Evolutionary conservation across 164 flowering plant species (phyloP), one percentile per base, ranked within the genome.

Genomic region (Chimonanthus praecox): DNA sequence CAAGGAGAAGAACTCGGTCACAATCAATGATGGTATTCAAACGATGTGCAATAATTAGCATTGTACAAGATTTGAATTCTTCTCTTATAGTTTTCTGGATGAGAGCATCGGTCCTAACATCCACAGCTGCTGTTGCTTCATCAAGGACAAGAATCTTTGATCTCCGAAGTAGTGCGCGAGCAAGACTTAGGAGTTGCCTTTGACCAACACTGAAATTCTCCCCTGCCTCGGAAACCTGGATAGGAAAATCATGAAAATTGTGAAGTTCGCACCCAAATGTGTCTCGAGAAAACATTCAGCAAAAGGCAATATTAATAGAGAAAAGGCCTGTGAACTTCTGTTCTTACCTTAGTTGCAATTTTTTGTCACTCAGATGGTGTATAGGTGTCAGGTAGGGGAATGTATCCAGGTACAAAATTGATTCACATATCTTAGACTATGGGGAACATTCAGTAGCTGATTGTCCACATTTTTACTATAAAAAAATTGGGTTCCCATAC

Each of bases 111-210:
- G 99, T 96, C 85, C 97, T 86, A 75, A 96, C 97, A 88, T 96
- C 99, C 75, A 96, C 99, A 49, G 99, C 97, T 50, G 99, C 99
- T 7, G 99, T 96, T 81, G 99, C 99, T 83, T 96, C 99, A 86
- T 96, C 99, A 77, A 96, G 97, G 69, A 96, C 99, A 74, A 96
- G 90, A 81, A 96, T 96, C 85, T 96, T 96, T 69, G 99, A 94
- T 75, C 98, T 82, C 16, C 98, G 85, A 76, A 96, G 83, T 79
- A 96, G 78, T 58, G 99, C 99, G 65, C 99, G 86, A 64, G 99
- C 88, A 85, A 96, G 98, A 92, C 98, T 94, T 58, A 96, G 78
- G 20, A 96, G 83, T 77, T 96, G 99, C 73, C 99, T 84, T 79
- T 96, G 99, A 51, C 99, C 99, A 69, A 96, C 99, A 82, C 99